Percentiles rank a stretch among this genome's conserved stretches.
Conservation (phyloP, 805 yeast genomes). For the Candida corydali region DNA sequence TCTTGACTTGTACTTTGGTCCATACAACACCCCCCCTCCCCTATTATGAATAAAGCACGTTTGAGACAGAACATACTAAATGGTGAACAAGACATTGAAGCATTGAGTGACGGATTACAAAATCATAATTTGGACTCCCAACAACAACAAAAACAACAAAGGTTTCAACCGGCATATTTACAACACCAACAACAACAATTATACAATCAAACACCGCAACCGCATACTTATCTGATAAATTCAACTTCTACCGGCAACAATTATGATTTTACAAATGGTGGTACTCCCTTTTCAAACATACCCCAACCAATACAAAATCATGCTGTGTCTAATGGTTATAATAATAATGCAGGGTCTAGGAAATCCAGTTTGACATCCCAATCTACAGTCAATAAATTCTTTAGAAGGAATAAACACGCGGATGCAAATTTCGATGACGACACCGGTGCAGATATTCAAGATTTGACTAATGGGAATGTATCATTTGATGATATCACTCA, state of each 20-base stretch:
- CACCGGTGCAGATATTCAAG: conserved; percentile 28
- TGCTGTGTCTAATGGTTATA: too few species aligned
- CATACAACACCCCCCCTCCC: too few species aligned
- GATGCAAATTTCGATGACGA: conserved; percentile 13
- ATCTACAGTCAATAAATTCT: conserved; percentile 37
- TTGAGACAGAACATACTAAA: conserved; percentile 31
- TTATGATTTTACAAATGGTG: conserved; percentile 18
- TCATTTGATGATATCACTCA: conserved; percentile 65
- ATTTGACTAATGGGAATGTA: conserved; percentile 35
- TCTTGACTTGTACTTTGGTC: too few species aligned
- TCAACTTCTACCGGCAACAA: conserved; percentile 11
- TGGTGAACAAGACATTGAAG: conserved; percentile 25
- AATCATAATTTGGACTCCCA: conserved; percentile 12
- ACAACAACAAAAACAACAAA: conserved; percentile 7
- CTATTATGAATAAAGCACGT: conserved; percentile 23
- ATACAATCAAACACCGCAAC: conserved; percentile 2
- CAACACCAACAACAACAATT: conserved; percentile 8
- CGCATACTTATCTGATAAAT: conserved; percentile 2
- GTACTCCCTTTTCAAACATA: conserved; percentile 1
- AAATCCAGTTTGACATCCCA: conserved; percentile 38
- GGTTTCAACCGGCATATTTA: conserved; percentile 11
- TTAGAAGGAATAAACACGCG: conserved; percentile 34
- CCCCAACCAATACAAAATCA: too few species aligned
- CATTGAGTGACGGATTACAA: conserved; percentile 15
- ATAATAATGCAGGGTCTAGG: conserved; percentile 11